These are phyloP conservation scores for Pichia sp. DNA, from an alignment of 1,139 yeast species.

Conservation along the genomic window DNA sequence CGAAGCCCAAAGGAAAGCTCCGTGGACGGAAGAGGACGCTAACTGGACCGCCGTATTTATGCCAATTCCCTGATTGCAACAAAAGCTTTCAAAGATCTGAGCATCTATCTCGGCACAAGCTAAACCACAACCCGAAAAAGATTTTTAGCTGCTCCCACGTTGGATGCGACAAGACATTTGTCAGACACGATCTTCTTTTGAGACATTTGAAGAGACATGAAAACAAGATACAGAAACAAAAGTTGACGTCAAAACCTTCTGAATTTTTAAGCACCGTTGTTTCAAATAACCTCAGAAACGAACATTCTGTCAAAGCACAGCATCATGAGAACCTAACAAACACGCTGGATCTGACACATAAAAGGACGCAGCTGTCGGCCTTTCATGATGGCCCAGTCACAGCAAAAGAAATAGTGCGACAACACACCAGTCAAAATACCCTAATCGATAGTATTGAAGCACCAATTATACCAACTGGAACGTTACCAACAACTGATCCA, in stretches of 20 bases:
- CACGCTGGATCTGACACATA: not conserved
- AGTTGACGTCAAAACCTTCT: not conserved
- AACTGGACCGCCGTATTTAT: slow-evolving; percentile 28
- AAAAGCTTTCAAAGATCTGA: slow-evolving; percentile 34
- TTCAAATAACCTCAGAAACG: slow-evolving; percentile 1
- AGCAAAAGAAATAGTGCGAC: slow-evolving; percentile 6
- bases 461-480: not conserved
- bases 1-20: slow-evolving; percentile 2
- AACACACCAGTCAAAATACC: not conserved
- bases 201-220: slow-evolving; percentile 52
- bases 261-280: slow-evolving; percentile 16
- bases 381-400: not conserved
- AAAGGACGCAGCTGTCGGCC: not conserved
- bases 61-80: slow-evolving; percentile 31
- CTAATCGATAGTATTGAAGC: not conserved
- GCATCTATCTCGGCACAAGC: slow-evolving; percentile 34
- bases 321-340: not conserved
- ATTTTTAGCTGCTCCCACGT: slow-evolving; percentile 46
- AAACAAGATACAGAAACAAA: slow-evolving; percentile 17
- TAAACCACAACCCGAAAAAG: slow-evolving; percentile 34
- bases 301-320: not conserved
- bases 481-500: not conserved
- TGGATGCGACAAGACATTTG: slow-evolving; percentile 54
- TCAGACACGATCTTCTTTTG: slow-evolving; percentile 48
- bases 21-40: slow-evolving; percentile 21